Base-by-base conservation (phyloP, 176 grass and related monocot genomes). In the Phoenix roebelenii region DNA sequence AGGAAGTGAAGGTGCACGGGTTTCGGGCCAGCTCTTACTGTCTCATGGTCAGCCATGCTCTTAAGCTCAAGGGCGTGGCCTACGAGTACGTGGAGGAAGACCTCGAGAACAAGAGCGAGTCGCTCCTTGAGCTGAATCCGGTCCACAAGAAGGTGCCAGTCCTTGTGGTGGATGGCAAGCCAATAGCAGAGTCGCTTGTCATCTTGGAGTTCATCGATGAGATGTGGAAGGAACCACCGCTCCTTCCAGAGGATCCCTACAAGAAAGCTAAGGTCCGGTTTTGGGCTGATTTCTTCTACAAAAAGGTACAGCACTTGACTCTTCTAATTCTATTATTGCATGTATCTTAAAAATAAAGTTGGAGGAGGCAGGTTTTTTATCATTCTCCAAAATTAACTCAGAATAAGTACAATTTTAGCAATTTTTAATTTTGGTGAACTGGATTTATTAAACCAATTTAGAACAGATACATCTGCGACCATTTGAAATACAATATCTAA, bases 31-130 rank as follows among this genome's bases (percentile, higher is more conserved):
- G 69, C 64, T 26, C 64, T 12, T 65, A 55, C 64, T 52, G 52
- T 19, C 16, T 61, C 63, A 77, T 76, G 68, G 70, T 50, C 55
- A 57, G 22, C 25, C 77, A 73, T 65, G 71, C 74, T 7, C 77
- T 78, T 39, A 69, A 67, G 48, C 63, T 85, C 52, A 89, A 82
- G 70, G 70, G 77, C 58, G 71, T 85, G 15, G 52, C 16, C 16
- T 73, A 68, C 20, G 78, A 89, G 61, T 89, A 79, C 61, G 68
- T 61, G 23, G 78, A 85, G 69, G 81, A 89, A 69, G 86, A 82
- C 60, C 56, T 85, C 60, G 51, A 76, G 12, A 10, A 66, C 51
- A 89, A 85, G 70, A 81, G 81, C 68, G 49, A 68, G 3, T 15
- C 61, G 10, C 70, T 89, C 30, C 70, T 78, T 14, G 44, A n/a